Evolutionary conservation across 495 filamentous ascomycete genomes (phyloP), one percentile per base, ranked within the genome.

Genomic region (Gamarada debralockiae): DNA sequence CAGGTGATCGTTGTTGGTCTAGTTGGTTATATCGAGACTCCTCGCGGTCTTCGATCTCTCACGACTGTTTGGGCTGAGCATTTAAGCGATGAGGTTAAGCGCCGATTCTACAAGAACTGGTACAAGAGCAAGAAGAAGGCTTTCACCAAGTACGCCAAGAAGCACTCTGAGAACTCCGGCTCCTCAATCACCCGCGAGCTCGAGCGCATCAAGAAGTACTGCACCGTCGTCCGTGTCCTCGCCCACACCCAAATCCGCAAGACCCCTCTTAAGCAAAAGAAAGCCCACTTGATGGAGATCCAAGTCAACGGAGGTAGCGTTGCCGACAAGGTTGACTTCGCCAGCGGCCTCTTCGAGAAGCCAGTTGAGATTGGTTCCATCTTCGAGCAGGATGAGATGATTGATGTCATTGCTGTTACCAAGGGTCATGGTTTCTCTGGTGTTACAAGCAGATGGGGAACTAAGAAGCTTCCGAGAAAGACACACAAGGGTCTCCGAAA

Each of bases 51-150:
- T 66, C 95, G 95, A 68, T 97, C 95, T 53, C 90, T 99, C 72
- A 96, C 92, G 70, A 99, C 95, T 69, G 87, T 99, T 73, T 99
- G 95, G 95, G 93, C 93, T 70, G 92, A 97, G 82, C 95, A 99
- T 76, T 73, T 99, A 71, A 86, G 86, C 75, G 95, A 99, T 73
- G 95, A 97, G 80, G 73, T 99, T 75, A 96, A 95, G 82, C 87
- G 95, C 61, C 91, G 95, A 70, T 99, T 99, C 89, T 99, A 99
- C 87, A 99, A 99, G 90, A 99, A 99, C 84, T 99, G 95, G 95
- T 99, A 99, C 88, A 95, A 95, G 82, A 87, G 82, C 82, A 99
- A 99, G 92, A 97, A 96, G 89, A 99, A 99, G 91, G 95, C 95
- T 52, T 99, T 97, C 82, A 99, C 95, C 80, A 96, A 95, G 82